These are phyloP conservation scores for Lyophyllum decastes DNA, from an alignment of 768 basidiomycete genomes.

Conservation along the genomic window DNA sequence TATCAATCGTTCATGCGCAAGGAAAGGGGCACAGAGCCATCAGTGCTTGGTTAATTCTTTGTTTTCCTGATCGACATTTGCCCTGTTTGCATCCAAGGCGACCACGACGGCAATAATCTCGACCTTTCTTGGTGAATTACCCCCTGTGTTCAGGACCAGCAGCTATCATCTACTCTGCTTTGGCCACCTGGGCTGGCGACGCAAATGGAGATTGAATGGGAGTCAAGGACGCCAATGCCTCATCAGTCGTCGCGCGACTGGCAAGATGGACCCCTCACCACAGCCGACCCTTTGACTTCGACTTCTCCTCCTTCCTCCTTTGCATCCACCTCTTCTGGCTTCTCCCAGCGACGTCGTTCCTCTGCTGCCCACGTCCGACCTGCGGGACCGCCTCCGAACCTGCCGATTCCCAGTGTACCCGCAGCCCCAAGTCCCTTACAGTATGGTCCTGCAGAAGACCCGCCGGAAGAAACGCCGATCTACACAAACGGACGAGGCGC, in stretches of 20 bases:
- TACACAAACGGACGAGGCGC: constrained; percentile 24
- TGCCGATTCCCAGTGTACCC: constrained; percentile 74
- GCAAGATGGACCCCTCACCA: constrained; percentile 32
- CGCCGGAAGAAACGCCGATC: constrained; percentile 24
- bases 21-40: constrained; percentile 16
- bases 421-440: constrained; percentile 23
- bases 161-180: neutral
- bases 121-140: neutral
- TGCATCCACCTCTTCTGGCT: constrained; percentile 25
- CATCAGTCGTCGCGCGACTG: constrained; percentile 34
- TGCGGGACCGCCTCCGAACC: constrained; percentile 69
- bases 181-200: neutral
- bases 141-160: neutral
- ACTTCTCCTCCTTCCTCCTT: constrained; percentile 31
- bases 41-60: constrained; percentile 21
- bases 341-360: constrained; percentile 66
- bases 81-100: constrained; percentile 16
- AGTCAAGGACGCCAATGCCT: constrained; percentile 28
- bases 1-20: constrained; percentile 8
- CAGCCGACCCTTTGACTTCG: constrained; percentile 32
- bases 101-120: constrained; percentile 9
- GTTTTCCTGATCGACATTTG: constrained; percentile 17
- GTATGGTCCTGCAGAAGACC: constrained; percentile 21
- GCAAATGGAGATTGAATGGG: constrained; percentile 42
- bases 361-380: constrained; percentile 65